Percentiles rank a stretch among this genome's conserved stretches.
These are phyloP conservation scores for Penicillium samsonianum DNA, from an alignment of 495 filamentous ascomycete genomes.

Conservation along the genomic window DNA sequence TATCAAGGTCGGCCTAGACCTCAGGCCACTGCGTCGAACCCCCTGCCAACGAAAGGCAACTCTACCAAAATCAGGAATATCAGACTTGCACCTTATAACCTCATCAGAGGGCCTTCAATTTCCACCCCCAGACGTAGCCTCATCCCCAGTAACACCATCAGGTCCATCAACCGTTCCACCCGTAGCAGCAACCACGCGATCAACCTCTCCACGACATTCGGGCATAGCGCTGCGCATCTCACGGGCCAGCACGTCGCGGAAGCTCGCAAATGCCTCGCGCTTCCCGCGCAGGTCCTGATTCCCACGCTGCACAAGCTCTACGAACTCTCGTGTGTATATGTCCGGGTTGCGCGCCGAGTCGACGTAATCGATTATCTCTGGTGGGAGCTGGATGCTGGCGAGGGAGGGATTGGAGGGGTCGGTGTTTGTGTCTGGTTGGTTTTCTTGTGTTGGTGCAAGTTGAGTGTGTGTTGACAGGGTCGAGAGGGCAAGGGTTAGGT, in stretches of 20 bases:
- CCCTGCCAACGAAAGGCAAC: not conserved
- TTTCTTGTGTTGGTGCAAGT: constrained; percentile 23
- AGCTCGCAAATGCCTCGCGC: constrained; percentile 72
- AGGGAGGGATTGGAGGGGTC: constrained; percentile 50
- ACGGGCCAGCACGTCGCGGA: constrained; percentile 77
- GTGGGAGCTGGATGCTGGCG: constrained; percentile 63
- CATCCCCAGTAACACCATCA: not conserved
- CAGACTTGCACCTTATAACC: not conserved
- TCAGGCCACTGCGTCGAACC: not conserved
- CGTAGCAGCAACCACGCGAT: constrained; percentile 56
- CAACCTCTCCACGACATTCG: constrained; percentile 71
- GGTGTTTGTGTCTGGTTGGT: constrained; percentile 39
- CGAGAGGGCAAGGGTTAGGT: constrained; percentile 43
- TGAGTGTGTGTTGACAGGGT: constrained; percentile 46
- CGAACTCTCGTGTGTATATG: constrained; percentile 97
- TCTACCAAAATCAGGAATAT: not conserved
- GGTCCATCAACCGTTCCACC: constrained; percentile 19
- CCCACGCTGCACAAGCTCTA: constrained; percentile 79
- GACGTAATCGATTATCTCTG: constrained; percentile 92
- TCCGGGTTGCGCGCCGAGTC: constrained; percentile 93
- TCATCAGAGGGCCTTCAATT: not conserved
- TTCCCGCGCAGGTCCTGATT: constrained; percentile 89
- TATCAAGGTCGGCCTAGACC: not conserved
- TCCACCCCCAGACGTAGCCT: constrained; percentile 2
- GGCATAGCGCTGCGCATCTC: constrained; percentile 80